Evolutionary conservation across 495 filamentous ascomycete genomes (phyloP).

Genomic region (Podospora appendiculata): DNA sequence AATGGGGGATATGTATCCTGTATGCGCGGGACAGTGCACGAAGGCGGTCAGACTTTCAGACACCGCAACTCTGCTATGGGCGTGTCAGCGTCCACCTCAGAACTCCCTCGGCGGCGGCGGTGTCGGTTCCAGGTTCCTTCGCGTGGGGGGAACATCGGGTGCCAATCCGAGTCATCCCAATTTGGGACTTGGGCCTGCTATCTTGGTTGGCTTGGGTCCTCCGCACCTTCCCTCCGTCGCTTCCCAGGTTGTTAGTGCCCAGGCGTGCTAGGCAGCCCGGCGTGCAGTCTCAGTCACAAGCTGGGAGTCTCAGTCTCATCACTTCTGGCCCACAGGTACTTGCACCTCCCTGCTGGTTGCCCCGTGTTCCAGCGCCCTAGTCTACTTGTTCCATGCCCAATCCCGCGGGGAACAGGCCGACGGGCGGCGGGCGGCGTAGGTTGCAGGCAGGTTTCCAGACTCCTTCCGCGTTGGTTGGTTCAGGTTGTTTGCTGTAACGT

Average conservation of each 20-base stretch:
- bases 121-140: slow-evolving; percentile 16
- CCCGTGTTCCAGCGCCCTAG: too few species aligned
- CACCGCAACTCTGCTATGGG: slow-evolving; percentile 19
- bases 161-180: slow-evolving; percentile 14
- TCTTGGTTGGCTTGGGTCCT: too few species aligned
- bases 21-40: not conserved
- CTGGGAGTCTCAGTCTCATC: not conserved
- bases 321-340: not conserved
- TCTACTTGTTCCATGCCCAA: not conserved
- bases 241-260: not conserved
- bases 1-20: not conserved
- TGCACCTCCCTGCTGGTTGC: not conserved
- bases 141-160: slow-evolving; percentile 13
- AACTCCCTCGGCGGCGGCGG: not conserved
- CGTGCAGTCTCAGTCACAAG: not conserved
- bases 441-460: not conserved
- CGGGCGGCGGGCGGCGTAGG: not conserved
- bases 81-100: slow-evolving; percentile 1
- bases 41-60: slow-evolving; percentile 19
- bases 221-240: too few species aligned
- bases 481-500: not conserved
- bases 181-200: slow-evolving; percentile 9
- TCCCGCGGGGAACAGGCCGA: slow-evolving; percentile 1
- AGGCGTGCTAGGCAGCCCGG: not conserved
- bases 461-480: not conserved